Evolutionary conservation across 2,329 filamentous ascomycete species (phyloP), one percentile per base, ranked within the genome.

Genomic region (Diaporthe aspalathi): DNA sequence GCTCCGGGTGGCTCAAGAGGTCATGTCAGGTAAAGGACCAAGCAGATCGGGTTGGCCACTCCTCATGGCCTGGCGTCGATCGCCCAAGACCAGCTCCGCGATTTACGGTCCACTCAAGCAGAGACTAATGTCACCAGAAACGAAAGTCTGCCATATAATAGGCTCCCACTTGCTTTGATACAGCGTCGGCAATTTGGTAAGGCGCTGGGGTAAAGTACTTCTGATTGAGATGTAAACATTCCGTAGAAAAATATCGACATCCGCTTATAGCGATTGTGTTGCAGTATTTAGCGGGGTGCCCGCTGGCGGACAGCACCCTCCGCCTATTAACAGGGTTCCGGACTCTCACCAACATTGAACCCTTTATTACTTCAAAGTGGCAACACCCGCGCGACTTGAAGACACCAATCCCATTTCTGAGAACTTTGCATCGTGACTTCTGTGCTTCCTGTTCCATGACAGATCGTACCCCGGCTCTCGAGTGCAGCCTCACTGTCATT

Each of bases 1-100:
- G 62, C 32, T 32, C 32, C 29, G 53, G 22, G 67, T 38, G 29
- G 53, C 67, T 47, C 50, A n/a, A 29, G 32, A 68, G 40, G 53
- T 52, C 63, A 67, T 24, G 56, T 56, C 16, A 40, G 12, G 32
- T 22, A 16, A 60, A 27, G 47, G 57, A 56, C 47, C 29, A 35
- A 9, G 32, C 32, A 40, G 52, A 38, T 24, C 47, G 50, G 29
- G n/a, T 68, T 14, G 35, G 24, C 52, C 16, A n/a, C 32, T 43
- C 32, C 53, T 68, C 67, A 68, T 68, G 38, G 54, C 40, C 47
- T 5, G 50, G 45, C 29, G 47, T 11, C 6, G 27, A 11, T 50
- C 27, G n/a, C 22, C 27, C 53, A 16, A 24, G 9, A 17, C 5
- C 29, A 9, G n/a, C 20, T 22, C 5, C 12, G 32, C 17, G n/a